These are phyloP conservation scores for Sporothrix dimorphospora DNA, from an alignment of 2,329 filamentous ascomycete genomes.

Conservation along the genomic window DNA sequence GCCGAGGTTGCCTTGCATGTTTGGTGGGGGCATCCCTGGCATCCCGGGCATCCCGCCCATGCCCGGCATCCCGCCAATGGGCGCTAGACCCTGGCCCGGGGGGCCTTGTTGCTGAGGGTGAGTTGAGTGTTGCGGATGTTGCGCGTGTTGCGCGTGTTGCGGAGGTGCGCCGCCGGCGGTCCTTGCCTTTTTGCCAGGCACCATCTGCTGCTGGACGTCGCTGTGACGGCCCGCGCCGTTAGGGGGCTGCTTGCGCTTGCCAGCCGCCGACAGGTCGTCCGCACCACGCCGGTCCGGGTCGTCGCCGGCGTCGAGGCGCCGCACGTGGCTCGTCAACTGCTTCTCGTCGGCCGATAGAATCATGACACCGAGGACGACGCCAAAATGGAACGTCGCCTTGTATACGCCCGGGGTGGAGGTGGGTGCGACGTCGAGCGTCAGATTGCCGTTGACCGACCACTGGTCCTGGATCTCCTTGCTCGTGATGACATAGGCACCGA, in stretches of 20 bases:
- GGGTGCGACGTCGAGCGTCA: constrained; percentile 37
- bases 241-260: constrained; percentile 37
- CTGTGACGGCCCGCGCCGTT: constrained; percentile 26
- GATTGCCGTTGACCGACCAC: constrained; percentile 37
- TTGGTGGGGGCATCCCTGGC: constrained; percentile 20
- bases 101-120: neutral
- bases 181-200: constrained; percentile 24
- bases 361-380: constrained; percentile 40
- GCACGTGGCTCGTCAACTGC: constrained; percentile 36
- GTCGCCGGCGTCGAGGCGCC: constrained; percentile 34
- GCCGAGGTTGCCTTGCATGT: constrained; percentile 28
- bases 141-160: constrained; percentile 17
- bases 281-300: constrained; percentile 31
- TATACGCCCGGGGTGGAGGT: constrained; percentile 38
- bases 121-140: neutral
- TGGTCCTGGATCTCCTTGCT: constrained; percentile 36
- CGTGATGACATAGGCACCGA: constrained; percentile 38
- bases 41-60: constrained; percentile 31
- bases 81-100: constrained; percentile 7
- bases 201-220: constrained; percentile 27
- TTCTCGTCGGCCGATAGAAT: constrained; percentile 37
- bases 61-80: constrained; percentile 19
- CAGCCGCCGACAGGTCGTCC: constrained; percentile 25
- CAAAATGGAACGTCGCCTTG: constrained; percentile 40
- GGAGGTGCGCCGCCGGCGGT: neutral